phyloP scores from a whole-genome alignment of 83 land plant species.

The Thuja plicata region DNA sequence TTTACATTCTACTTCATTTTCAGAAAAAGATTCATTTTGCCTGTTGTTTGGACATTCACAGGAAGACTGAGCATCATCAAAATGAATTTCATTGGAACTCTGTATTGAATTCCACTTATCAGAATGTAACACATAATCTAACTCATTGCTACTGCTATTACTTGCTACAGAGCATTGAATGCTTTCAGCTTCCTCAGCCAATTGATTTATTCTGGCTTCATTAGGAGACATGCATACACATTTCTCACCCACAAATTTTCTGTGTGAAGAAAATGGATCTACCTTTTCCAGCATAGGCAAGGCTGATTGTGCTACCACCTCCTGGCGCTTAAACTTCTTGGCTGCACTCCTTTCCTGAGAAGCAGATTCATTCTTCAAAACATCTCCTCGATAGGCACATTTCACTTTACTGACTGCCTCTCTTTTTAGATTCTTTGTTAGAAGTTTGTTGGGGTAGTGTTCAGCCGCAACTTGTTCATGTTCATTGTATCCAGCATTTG shows the following conservation, averaged over 20 bases:
- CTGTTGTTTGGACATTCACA: slow-evolving; percentile 21
- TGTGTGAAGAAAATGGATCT: slow-evolving; percentile 45
- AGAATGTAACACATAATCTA: slow-evolving; percentile 11
- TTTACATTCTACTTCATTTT: slow-evolving; percentile 34
- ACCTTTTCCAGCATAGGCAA: slow-evolving; percentile 29
- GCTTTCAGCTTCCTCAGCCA: slow-evolving; percentile 39
- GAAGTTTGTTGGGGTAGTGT: not conserved
- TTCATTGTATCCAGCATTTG: not conserved
- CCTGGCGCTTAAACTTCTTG: not conserved
- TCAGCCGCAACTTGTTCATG: not conserved
- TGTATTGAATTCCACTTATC: slow-evolving; percentile 7
- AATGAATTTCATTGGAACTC: slow-evolving; percentile 14
- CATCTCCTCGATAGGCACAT: not conserved
- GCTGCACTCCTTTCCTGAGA: slow-evolving; percentile 9
- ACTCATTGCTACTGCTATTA: slow-evolving; percentile 28
- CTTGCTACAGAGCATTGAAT: slow-evolving; percentile 61
- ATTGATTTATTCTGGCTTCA: slow-evolving; percentile 25
- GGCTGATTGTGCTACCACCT: slow-evolving; percentile 5
- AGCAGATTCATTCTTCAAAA: not conserved
- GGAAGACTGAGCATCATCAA: slow-evolving; percentile 53
- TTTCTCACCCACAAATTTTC: slow-evolving; percentile 31
- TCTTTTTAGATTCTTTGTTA: not conserved
- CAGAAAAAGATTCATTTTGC: slow-evolving; percentile 17
- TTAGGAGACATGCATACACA: slow-evolving; percentile 34
- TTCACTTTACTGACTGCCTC: not conserved